phyloP scores from a whole-genome alignment of 257 asterid species.

The Solanum infundibuliforme region DNA sequence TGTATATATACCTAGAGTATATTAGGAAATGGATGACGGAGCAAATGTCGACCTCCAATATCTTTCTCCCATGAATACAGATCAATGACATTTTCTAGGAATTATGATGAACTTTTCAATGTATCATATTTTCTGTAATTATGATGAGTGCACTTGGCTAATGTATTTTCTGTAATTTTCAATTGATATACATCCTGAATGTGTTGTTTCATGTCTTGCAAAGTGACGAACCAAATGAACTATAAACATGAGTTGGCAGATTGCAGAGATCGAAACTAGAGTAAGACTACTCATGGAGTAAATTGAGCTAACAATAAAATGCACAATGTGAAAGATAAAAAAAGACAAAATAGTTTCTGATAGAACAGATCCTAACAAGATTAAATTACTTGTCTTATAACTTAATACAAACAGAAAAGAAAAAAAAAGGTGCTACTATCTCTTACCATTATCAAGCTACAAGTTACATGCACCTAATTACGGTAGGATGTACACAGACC shows the following conservation, averaged over 20 bases:
- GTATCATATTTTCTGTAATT: neutral
- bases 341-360: neutral
- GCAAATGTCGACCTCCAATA: neutral
- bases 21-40: neutral
- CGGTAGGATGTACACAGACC: neutral
- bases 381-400: neutral
- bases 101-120: neutral
- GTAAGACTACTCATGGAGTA: neutral
- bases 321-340: neutral
- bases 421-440: neutral
- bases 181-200: neutral
- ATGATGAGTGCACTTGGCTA: neutral
- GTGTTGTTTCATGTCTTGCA: fast-evolving
- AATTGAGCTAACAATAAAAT: neutral
- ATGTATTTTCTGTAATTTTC: neutral
- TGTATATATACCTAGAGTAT: neutral
- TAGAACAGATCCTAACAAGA: neutral
- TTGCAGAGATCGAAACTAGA: neutral
- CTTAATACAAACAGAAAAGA: neutral
- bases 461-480: neutral
- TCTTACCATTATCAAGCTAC: neutral
- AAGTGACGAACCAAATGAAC: neutral
- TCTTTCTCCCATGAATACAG: neutral
- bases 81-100: neutral
- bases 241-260: neutral